Base-by-base conservation (phyloP, 768 basidiomycete genomes). In the Pluteus cervinus region DNA sequence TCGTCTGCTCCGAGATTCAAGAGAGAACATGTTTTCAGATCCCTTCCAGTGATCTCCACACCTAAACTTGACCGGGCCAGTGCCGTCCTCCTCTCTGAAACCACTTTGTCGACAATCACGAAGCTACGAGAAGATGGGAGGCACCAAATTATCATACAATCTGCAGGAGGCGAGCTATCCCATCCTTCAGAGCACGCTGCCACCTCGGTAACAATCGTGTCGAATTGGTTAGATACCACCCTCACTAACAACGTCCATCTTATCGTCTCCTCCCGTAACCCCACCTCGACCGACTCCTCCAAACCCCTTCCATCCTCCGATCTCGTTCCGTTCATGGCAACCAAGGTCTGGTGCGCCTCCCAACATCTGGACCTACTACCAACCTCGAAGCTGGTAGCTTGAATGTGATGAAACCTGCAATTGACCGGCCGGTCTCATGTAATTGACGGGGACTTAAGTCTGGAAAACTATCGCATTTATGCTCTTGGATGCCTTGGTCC, bases 391-490 rank as follows among this genome's bases (percentile, higher is more conserved):
- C 59, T 4, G 78, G 81, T 4, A 84, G 81, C 44, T 54, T 91
- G 7, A 59, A 72, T 0, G 66, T 84, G 39, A 62, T 98, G 54
- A 83, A 81, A 48, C 60, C 69, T 4, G 68, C 67, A 23, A 69
- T 83, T 49, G 93, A 94, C 37, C 71, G 83, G 4, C 60, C 97
- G 14, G 68, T 91, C 0, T 61, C 76, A 0, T 69, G 78, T 24
- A 67, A 94, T 26, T 78, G 86, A 15, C 72, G 89, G n/a, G 92
- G 5, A 81, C 87, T 11, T 91, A 97, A 57, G 88, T 97, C 2
- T 98, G 94, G 94, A 89, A 89, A 61, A 93, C 92, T 3, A 79
- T 97, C 11, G 88, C 93, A 7, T 97, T 92, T 54, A 85, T 92
- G 69, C 66, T 91, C 2, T 67, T 97, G 29, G 89, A 93, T 49